A percentile compares a stretch with the other conserved stretches of the same genome.
These are phyloP conservation scores for Rutstroemia sydowiana DNA, from an alignment of 2,329 filamentous ascomycete species.

Conservation along the genomic window DNA sequence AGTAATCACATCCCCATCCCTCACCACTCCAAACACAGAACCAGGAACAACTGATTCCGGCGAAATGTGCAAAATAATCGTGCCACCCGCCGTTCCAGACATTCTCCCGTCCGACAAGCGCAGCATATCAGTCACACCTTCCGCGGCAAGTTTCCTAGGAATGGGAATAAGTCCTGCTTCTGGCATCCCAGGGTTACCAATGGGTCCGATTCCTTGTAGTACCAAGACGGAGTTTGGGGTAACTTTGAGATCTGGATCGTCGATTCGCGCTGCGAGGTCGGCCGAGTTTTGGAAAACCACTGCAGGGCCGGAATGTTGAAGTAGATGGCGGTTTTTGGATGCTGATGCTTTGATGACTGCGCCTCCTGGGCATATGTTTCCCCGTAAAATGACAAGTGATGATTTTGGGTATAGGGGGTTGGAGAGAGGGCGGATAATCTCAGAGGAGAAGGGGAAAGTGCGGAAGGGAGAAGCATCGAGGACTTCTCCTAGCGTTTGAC, in stretches of 20 bases:
- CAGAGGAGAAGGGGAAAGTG: constrained; percentile 68
- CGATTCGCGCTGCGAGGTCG: constrained; percentile 39
- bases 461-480: constrained; percentile 59
- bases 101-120: constrained; percentile 47
- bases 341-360: constrained; percentile 72
- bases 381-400: constrained; percentile 80
- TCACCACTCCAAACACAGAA: constrained; percentile 40
- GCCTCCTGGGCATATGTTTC: constrained; percentile 81
- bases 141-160: constrained; percentile 38
- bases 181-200: constrained; percentile 46
- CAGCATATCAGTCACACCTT: constrained; percentile 46
- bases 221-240: constrained; percentile 39
- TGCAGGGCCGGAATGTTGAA: constrained; percentile 38
- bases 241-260: constrained; percentile 37
- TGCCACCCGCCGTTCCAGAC: constrained; percentile 48
- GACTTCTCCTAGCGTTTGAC: constrained; percentile 76
- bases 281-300: constrained; percentile 41
- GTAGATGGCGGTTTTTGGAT: constrained; percentile 38
- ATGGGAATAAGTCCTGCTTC: constrained; percentile 45
- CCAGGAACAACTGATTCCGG: constrained; percentile 42
- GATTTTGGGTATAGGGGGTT: constrained; percentile 75
- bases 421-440: constrained; percentile 71
- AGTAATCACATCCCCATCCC: constrained; percentile 40
- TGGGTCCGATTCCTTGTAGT: constrained; percentile 41
- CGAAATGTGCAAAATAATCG: constrained; percentile 45